Evolutionary conservation across 441 rosid genomes (phyloP), one percentile per base, ranked within the genome.

Genomic region (Populus tomentosa): DNA sequence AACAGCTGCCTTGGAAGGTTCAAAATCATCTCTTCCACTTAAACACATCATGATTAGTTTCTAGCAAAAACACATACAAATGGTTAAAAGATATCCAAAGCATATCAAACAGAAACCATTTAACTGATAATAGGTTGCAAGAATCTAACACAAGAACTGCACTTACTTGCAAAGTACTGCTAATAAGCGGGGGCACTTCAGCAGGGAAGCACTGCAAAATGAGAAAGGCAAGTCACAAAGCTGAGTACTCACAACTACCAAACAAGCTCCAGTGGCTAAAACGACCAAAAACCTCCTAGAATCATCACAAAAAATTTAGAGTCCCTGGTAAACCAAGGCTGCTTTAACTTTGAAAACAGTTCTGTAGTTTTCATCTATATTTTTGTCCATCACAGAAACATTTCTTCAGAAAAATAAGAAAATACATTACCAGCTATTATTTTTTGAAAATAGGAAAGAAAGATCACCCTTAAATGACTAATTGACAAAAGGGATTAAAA

Each of bases 141-240:
- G 67, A 13, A 71, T 77, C 72, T 40, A n/a, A 32, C 62, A 71
- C 40, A 79, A 80, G 67, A 75, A 64, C 42, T 65, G 73, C 67
- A 75, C 78, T 83, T 83, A 94, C 99, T 86, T 93, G 97, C 73
- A 94, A 86, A 80, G 98, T 89, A 79, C 94, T 86, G 88, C 82
- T 84, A 82, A 97, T 91, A 81, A 93, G 83, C 6, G 92, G 94
- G 5, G 99, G 99, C 76, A 92, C 97, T 83, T 97, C 94, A 66
- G 77, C 69, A 14, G 98, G 95, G 82, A 92, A 97, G 82, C 98
- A 97, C 99, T 97, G 87, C 82, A 80, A 77, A 71, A 36, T 6
- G 63, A 20, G 68, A 72, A 56, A 69, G 35, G 23, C 5, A 9
- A 32, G 21, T 26, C 33, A 6, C 10, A 20, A 32, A 14, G 16